phyloP scores from a whole-genome alignment of 345 rosid species.

The Gossypium sturtianum region DNA sequence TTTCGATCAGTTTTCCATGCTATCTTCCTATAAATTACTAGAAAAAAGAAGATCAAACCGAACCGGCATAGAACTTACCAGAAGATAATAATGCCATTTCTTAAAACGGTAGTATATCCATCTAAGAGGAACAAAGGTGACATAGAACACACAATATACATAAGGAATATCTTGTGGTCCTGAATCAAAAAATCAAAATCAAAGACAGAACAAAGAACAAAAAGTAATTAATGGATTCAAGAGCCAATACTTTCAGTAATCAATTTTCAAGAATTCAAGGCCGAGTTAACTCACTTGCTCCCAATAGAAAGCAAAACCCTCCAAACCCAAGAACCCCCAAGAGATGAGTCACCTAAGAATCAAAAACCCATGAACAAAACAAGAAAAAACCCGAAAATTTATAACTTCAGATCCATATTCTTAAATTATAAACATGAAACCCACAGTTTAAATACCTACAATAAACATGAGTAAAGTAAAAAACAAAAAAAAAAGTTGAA shows the following conservation, averaged over 20 bases:
- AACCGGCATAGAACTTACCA: conserved; percentile 44
- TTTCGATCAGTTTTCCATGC: not conserved
- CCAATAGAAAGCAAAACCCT: conserved; percentile 86
- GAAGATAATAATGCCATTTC: conserved; percentile 97
- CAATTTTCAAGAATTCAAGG: conserved; percentile 15
- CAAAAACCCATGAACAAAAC: conserved; percentile 7
- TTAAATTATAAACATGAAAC: not conserved
- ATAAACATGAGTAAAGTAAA: not conserved
- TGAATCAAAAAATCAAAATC: conserved; percentile 22
- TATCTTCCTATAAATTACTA: not conserved
- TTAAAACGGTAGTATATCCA: conserved; percentile 96
- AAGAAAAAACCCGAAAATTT: not conserved
- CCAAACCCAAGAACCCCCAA: conserved; percentile 92
- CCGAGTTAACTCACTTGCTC: conserved; percentile 64
- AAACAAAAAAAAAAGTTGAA: not conserved
- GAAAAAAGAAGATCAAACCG: not conserved
- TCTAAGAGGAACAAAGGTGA: conserved; percentile 85
- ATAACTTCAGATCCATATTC: not conserved
- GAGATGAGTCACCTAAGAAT: conserved; percentile 73
- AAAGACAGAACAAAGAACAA: not conserved
- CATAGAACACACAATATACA: conserved; percentile 74
- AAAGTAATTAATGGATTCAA: conserved; percentile 14
- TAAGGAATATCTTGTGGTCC: conserved; percentile 89
- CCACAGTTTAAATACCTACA: not conserved
- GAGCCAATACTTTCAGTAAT: not conserved